phyloP scores from a whole-genome alignment of 129 eudicot genomes.

The Kitagawia praeruptora region DNA sequence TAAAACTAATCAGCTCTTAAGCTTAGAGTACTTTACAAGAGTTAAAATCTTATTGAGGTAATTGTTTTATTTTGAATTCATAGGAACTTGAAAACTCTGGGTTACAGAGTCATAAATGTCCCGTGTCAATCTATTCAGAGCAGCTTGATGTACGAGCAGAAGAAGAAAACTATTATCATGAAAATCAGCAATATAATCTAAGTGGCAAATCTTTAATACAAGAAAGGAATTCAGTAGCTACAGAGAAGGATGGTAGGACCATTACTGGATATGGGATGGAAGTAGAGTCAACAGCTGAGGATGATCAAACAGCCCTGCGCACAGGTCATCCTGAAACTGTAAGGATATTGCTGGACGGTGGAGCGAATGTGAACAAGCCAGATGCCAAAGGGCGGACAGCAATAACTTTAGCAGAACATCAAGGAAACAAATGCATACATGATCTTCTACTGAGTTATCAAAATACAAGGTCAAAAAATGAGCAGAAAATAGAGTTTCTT shows the following conservation, averaged over 20 bases:
- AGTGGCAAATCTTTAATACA: slow-evolving; percentile 20
- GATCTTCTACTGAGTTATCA: slow-evolving; percentile 34
- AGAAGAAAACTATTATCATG: slow-evolving; percentile 23
- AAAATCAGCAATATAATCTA: slow-evolving; percentile 13
- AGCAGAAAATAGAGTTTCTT: slow-evolving; percentile 34
- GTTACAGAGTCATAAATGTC: slow-evolving; percentile 27
- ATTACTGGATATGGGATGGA: slow-evolving; percentile 18
- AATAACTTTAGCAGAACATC: slow-evolving; percentile 33
- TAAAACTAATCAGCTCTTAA: background rate
- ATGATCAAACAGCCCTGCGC: slow-evolving; percentile 41
- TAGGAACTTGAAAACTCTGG: slow-evolving; percentile 43
- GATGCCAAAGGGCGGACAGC: slow-evolving; percentile 46
- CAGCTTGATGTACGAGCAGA: slow-evolving; percentile 24
- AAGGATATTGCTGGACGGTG: slow-evolving; percentile 39
- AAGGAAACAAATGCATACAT: slow-evolving; percentile 36
- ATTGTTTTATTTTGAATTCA: background rate
- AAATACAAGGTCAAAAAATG: slow-evolving; percentile 22
- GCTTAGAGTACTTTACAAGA: background rate
- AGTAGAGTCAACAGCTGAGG: slow-evolving; percentile 33
- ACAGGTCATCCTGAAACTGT: slow-evolving; percentile 52
- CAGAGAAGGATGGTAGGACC: slow-evolving; percentile 12
- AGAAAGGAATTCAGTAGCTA: slow-evolving; percentile 25
- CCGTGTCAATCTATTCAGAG: slow-evolving; percentile 17
- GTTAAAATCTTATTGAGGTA: too few species aligned
- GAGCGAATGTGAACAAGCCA: slow-evolving; percentile 37